Evolutionary conservation across 305 asterid genomes (phyloP).

Genomic region (Fraxinus nigra): DNA sequence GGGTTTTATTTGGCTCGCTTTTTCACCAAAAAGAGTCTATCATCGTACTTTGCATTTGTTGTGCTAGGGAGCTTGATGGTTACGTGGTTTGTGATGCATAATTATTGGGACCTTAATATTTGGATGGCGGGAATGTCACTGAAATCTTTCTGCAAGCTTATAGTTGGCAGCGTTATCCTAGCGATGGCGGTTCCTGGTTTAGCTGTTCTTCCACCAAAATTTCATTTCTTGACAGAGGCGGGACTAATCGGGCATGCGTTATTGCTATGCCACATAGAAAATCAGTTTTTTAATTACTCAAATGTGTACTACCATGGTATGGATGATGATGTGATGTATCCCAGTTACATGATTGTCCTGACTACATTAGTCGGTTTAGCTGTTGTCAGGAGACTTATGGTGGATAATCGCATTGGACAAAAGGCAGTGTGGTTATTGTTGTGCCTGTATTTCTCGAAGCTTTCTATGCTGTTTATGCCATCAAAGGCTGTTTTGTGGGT

Average conservation of each 20-base stretch:
- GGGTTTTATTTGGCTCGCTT: slow-evolving; percentile 95
- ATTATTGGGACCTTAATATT: slow-evolving; percentile 96
- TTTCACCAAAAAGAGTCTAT: slow-evolving; percentile 82
- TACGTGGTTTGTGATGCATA: slow-evolving; percentile 93
- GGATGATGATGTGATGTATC: slow-evolving; percentile 97
- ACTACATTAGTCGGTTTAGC: slow-evolving; percentile 89
- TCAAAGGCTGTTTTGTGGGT: slow-evolving; percentile 92
- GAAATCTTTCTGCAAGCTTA: slow-evolving; percentile 93
- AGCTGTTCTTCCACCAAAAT: slow-evolving; percentile 85
- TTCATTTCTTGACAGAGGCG: slow-evolving; percentile 70
- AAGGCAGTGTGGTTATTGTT: slow-evolving; percentile 93
- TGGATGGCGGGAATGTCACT: slow-evolving; percentile 99
- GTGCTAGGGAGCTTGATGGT: slow-evolving; percentile 93
- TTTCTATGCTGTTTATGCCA: slow-evolving; percentile 84
- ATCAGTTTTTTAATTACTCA: slow-evolving; percentile 81
- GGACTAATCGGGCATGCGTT: slow-evolving; percentile 82
- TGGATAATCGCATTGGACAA: slow-evolving; percentile 71
- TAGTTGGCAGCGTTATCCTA: slow-evolving; percentile 84
- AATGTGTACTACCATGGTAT: slow-evolving; percentile 83
- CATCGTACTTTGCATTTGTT: slow-evolving; percentile 85
- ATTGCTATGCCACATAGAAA: slow-evolving; percentile 84
- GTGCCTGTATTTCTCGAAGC: slow-evolving; percentile 82
- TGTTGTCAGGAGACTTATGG: slow-evolving; percentile 81
- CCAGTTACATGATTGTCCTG: slow-evolving; percentile 92
- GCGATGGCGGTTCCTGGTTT: slow-evolving; percentile 96